These are phyloP conservation scores for Poterioochromonas sp. DNA, from an alignment of 352 stramenopile genomes.

Conservation along the genomic window DNA sequence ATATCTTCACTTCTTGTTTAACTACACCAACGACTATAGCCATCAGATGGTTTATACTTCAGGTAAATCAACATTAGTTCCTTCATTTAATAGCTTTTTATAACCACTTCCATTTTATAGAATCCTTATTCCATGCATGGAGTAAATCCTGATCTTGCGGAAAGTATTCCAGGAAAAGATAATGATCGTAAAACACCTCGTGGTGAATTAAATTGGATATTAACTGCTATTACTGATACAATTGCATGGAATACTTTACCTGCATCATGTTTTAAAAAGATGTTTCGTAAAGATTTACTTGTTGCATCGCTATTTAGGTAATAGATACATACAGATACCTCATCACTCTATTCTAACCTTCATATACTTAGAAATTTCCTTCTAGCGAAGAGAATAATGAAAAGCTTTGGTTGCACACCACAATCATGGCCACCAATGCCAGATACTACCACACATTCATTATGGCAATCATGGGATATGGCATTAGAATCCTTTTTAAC, in stretches of 20 bases:
- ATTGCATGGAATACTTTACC: slow-evolving; percentile 98
- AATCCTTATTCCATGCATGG: slow-evolving; percentile 72
- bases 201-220: slow-evolving; percentile 99
- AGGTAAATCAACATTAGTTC: slow-evolving; percentile 41
- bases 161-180: slow-evolving; percentile 68
- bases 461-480: slow-evolving; percentile 97
- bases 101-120: slow-evolving; percentile 43
- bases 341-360: not conserved
- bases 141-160: slow-evolving; percentile 56
- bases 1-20: slow-evolving; percentile 98
- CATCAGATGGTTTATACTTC: slow-evolving; percentile 90
- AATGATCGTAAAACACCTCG: slow-evolving; percentile 70
- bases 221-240: slow-evolving; percentile 99
- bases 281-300: slow-evolving; percentile 98
- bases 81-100: not conserved
- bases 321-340: not conserved
- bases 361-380: slow-evolving; percentile 72
- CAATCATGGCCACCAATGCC: slow-evolving; percentile 86
- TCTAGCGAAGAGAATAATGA: slow-evolving; percentile 92
- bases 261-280: slow-evolving; percentile 86
- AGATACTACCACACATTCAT: slow-evolving; percentile 84
- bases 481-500: slow-evolving; percentile 93
- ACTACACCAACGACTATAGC: slow-evolving; percentile 97
- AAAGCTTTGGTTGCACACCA: slow-evolving; percentile 70
- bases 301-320: slow-evolving; percentile 90